Percentiles rank a stretch among this genome's conserved stretches.
Conservation (phyloP, 305 asterid genomes). For the Lippia alba region DNA sequence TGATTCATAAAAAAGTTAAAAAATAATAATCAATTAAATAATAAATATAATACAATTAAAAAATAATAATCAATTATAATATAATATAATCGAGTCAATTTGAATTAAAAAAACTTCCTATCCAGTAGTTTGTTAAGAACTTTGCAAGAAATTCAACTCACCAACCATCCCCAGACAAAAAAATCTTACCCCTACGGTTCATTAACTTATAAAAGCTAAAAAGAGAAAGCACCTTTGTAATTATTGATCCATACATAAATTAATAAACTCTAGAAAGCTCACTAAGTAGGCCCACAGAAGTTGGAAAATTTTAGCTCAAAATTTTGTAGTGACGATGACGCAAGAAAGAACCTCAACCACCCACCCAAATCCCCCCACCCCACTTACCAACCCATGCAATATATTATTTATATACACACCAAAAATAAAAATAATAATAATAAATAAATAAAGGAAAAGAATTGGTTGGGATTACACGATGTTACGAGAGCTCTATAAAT, state of each 20-base stretch:
- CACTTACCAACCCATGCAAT: slow-evolving; percentile 21
- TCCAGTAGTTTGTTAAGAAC: too few relatives aligned
- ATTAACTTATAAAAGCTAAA: not conserved
- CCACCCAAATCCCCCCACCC: slow-evolving; percentile 23
- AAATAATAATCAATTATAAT: too few relatives aligned
- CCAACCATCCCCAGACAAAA: not conserved
- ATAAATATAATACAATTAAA: too few relatives aligned
- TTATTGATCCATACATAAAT: not conserved
- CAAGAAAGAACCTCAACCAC: not conserved
- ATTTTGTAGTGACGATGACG: slow-evolving; percentile 5
- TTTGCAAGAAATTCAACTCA: not conserved
- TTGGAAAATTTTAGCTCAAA: too few relatives aligned
- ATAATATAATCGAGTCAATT: too few relatives aligned
- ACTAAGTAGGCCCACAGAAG: slow-evolving; percentile 12
- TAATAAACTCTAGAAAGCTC: not conserved
- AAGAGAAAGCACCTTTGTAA: not conserved
- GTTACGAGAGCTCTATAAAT: slow-evolving; percentile 25
- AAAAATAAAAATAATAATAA: not conserved
- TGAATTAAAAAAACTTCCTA: too few relatives aligned
- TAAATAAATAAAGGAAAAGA: not conserved
- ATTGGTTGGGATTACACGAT: not conserved
- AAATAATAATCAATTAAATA: too few relatives aligned
- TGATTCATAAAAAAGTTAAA: too few relatives aligned
- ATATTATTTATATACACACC: not conserved
- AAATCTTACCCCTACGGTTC: not conserved